These are phyloP conservation scores for Leccinum variicolor DNA, from an alignment of 768 basidiomycete species.

Conservation along the genomic window DNA sequence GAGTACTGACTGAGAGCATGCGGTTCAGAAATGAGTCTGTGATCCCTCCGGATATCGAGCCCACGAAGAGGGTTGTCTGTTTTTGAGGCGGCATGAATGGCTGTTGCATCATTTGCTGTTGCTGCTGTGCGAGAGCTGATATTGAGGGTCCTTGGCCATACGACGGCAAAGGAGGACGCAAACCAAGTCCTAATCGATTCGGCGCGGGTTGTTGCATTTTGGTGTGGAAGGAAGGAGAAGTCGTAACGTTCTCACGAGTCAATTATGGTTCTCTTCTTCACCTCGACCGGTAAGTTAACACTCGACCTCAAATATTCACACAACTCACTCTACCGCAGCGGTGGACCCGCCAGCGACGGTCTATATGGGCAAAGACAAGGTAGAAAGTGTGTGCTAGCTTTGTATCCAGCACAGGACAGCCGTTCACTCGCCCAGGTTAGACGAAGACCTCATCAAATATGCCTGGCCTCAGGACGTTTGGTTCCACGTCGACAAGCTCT, in stretches of 20 bases:
- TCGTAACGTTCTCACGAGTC: not conserved
- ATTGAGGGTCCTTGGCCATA: conserved; percentile 92
- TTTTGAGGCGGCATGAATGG: conserved; percentile 71
- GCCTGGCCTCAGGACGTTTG: conserved; percentile 86
- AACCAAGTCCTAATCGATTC: conserved; percentile 83
- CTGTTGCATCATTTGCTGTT: conserved; percentile 51
- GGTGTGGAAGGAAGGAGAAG: not conserved
- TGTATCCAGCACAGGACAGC: not conserved
- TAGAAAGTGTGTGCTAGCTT: conserved; percentile 68
- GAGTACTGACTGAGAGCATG: conserved; percentile 65
- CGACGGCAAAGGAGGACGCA: conserved; percentile 83
- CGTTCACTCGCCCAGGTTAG: conserved; percentile 42
- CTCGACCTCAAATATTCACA: accelerated
- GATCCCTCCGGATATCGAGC: conserved; percentile 92
- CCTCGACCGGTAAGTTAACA: conserved; percentile 44
- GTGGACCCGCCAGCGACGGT: conserved; percentile 63
- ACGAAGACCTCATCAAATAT: conserved; percentile 93
- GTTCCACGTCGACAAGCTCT: conserved; percentile 99
- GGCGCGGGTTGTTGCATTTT: conserved; percentile 65
- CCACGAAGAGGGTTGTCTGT: conserved; percentile 80
- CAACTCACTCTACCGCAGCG: conserved; percentile 34
- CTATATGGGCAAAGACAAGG: conserved; percentile 98
- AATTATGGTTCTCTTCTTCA: conserved; percentile 62
- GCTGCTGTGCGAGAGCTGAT: conserved; percentile 85
- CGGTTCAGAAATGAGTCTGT: conserved; percentile 77